Percentiles rank a stretch among this genome's conserved stretches.
phyloP scores from a whole-genome alignment of 768 basidiomycete species.

The Pholiota molesta region DNA sequence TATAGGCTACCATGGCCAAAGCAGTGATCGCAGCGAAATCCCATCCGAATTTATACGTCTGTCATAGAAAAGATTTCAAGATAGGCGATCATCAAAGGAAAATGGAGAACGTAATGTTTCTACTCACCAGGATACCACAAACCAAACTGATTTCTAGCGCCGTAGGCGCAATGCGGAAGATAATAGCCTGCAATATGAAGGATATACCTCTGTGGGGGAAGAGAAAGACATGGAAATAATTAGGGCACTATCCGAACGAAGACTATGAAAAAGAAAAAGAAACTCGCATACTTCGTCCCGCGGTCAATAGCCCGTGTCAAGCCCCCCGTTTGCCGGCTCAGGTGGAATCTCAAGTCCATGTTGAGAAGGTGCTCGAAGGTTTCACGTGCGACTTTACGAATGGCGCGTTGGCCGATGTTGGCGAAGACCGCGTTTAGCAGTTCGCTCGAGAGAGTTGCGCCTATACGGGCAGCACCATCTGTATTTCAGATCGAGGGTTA shows the following conservation, averaged over 20 bases:
- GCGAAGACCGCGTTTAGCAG: constrained; percentile 96
- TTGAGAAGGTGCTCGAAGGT: constrained; percentile 94
- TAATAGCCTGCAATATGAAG: constrained; percentile 88
- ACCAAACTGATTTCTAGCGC: constrained; percentile 96
- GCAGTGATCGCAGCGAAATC: constrained; percentile 93
- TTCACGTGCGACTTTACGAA: constrained; percentile 92
- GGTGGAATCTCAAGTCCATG: constrained; percentile 90
- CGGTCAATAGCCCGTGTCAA: constrained; percentile 96
- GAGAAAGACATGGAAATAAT: background rate
- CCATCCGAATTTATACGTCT: constrained; percentile 99
- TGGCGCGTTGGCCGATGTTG: constrained; percentile 91
- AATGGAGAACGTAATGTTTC: background rate
- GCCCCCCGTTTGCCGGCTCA: constrained; percentile 93
- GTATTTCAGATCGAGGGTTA: background rate
- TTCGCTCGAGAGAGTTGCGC: constrained; percentile 89
- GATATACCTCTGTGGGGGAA: constrained; percentile 78
- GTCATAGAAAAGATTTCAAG: background rate
- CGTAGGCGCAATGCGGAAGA: constrained; percentile 95
- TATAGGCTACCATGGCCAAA: constrained; percentile 84
- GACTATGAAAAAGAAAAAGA: background rate
- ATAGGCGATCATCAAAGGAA: background rate
- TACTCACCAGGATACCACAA: constrained; percentile 89
- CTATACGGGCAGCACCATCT: constrained; percentile 93
- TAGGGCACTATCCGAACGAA: background rate
- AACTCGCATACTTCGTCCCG: constrained; percentile 82